Evolutionary conservation across 805 yeast genomes (phyloP), one percentile per base, ranked within the genome.

Genomic region (Danielia oregonensis): DNA sequence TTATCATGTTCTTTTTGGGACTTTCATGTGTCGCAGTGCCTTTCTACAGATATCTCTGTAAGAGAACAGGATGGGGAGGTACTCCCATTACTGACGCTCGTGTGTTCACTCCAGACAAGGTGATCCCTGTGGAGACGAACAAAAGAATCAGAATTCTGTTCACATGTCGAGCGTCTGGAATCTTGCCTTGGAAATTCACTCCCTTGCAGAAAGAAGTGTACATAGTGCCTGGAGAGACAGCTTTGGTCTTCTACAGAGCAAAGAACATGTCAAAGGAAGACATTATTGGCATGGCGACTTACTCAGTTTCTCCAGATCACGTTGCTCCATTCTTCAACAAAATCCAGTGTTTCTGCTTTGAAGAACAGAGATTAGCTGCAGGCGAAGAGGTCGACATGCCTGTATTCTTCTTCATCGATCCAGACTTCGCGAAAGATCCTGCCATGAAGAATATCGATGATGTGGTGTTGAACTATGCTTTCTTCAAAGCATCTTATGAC

Each of bases 311-410:
- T 0, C 98, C 98, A 0, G 97, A 93, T 47, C 91, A 86, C 50
- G 95, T 93, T 5, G 95, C 97, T 0, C 96, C 87, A 4, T 93
- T 91, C 61, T 93, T 93, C 68, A 87, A 87, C 66, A 93, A 93
- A 62, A 93, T 93, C 52, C 98, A 93, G 60, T 93, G 98, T 61
- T 93, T 93, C 65, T 93, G 98, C 56, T 93, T 93, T 54, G 98
- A 93, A 65, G 98, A 93, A 58, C 98, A 93, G 61, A 76, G 86
- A 59, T 68, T 93, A 44, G 74, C 79, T 36, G 96, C 97, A 2
- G 97, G 97, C 6, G 98, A 93, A 62, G 97, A 93, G 56, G 95
- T 93, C 12, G 98, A 93, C 56, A 93, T 93, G 98, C 98, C 98
- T 0, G 86, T 93, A 6, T 93, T 93, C 65, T 93, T 89, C 74